Percentiles rank a stretch among this genome's conserved stretches.
These are phyloP conservation scores for Pisolithus albus DNA, from an alignment of 768 basidiomycete species.

Conservation along the genomic window DNA sequence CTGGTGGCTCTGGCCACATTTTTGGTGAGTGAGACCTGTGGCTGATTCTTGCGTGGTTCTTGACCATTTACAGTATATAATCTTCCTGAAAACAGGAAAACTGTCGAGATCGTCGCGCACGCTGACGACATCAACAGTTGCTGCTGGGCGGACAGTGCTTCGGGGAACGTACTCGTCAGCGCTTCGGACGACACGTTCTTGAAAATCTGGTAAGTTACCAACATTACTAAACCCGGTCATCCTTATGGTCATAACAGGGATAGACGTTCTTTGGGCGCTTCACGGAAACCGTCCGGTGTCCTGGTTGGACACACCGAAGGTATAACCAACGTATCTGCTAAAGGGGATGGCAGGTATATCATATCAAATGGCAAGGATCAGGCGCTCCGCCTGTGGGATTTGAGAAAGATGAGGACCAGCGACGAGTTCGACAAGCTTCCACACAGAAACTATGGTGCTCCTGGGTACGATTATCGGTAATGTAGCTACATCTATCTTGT, in stretches of 20 bases:
- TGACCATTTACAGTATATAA: slow-evolving; percentile 67
- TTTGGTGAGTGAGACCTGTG: slow-evolving; percentile 47
- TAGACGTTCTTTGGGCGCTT: slow-evolving; percentile 40
- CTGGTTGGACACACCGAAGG: slow-evolving; percentile 95
- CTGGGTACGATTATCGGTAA: slow-evolving; percentile 79
- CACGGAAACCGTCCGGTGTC: slow-evolving; percentile 80
- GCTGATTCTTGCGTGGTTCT: background rate
- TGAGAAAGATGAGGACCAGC: slow-evolving; percentile 84
- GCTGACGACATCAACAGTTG: slow-evolving; percentile 89
- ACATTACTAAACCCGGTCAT: background rate
- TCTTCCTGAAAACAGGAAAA: slow-evolving; percentile 68
- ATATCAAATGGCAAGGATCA: slow-evolving; percentile 98
- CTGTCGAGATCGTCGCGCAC: slow-evolving; percentile 85
- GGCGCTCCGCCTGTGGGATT: slow-evolving; percentile 84
- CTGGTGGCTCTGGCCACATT: slow-evolving; percentile 79
- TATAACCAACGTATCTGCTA: slow-evolving; percentile 89
- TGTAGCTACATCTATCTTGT: slow-evolving; percentile 10
- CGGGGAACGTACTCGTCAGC: slow-evolving; percentile 90
- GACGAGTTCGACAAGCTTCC: slow-evolving; percentile 55
- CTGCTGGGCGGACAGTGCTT: slow-evolving; percentile 90
- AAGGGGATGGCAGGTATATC: slow-evolving; percentile 93
- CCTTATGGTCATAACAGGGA: slow-evolving; percentile 35
- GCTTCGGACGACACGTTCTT: slow-evolving; percentile 92
- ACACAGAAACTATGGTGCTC: slow-evolving; percentile 46
- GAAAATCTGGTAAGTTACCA: slow-evolving; percentile 76